Evolutionary conservation across 2,329 filamentous ascomycete genomes (phyloP), one percentile per base, ranked within the genome.

Genomic region (Claviceps sp.): DNA sequence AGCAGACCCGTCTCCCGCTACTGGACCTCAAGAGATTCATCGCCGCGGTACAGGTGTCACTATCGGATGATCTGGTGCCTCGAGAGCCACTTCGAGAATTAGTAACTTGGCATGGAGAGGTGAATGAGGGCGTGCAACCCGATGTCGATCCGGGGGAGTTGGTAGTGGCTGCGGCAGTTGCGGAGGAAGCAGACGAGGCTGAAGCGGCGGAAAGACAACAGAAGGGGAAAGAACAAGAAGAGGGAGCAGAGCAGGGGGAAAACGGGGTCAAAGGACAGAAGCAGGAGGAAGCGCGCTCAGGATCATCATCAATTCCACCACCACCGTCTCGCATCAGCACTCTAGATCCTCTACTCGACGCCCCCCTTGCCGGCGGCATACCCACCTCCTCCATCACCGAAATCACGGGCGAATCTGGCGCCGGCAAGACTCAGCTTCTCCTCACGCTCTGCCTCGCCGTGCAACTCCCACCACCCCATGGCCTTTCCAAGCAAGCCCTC

Each of bases 381-480:
- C 86, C 85, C 1, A 77, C 82, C 2, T 86, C 89, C 47, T 85
- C 85, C 67, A 74, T 98, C 62, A 89, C 88, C 7, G 93, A 98
- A 66, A 77, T 98, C 55, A 86, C 88, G 1, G 93, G 93, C 54
- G 93, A 97, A 72, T 95, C 88, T 57, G 93, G 90, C 60, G 86
- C 84, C 58, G 93, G 91, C 62, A 98, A 98, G 76, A 96, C 93
- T 1, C 93, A 98, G 67, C 81, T 96, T 62, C 82, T 97, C 30
- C 78, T 97, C 30, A 83, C 84, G 22, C 77, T 98, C 30, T 82
- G 95, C 45, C 81, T 97, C 37, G 78, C 90, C 37, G 84, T 84
- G 16, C 93, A 98, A 67, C 82, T 97, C 4, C 82, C 86, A 2
- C 70, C 81, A 1, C 86, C 88, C 0, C 73, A 75, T 43, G 88